Conservation (phyloP, 2,329 filamentous ascomycete species). For the Aspergillus sp. region DNA sequence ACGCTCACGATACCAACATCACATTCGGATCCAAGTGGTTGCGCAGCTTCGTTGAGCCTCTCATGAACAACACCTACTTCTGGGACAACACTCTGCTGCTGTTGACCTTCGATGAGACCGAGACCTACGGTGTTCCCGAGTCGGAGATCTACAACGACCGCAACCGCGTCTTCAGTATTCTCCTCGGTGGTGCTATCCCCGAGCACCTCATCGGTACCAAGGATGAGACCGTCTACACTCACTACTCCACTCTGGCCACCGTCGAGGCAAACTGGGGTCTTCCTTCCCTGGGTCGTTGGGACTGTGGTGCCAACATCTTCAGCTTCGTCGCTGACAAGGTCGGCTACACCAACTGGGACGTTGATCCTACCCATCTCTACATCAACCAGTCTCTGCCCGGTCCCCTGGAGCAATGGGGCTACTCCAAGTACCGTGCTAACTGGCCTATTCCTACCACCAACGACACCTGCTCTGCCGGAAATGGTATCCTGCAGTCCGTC, state of each 20-base stretch:
- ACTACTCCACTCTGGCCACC: conserved; percentile 68
- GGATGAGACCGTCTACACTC: conserved; percentile 70
- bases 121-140: background rate
- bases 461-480: conserved; percentile 32
- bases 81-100: conserved; percentile 74
- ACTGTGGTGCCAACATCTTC: conserved; percentile 71
- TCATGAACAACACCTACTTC: conserved; percentile 69
- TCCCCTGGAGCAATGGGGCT: conserved; percentile 25
- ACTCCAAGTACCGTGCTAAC: conserved; percentile 23
- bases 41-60: conserved; percentile 66
- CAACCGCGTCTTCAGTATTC: conserved; percentile 69
- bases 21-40: conserved; percentile 72
- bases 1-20: conserved; percentile 73
- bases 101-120: conserved; percentile 71
- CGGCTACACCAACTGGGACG: conserved; percentile 51
- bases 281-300: conserved; percentile 69
- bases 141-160: conserved; percentile 65
- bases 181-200: conserved; percentile 74
- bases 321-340: conserved; percentile 61
- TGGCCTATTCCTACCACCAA: conserved; percentile 33
- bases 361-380: conserved; percentile 45
- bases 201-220: conserved; percentile 62
- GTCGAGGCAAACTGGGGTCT: conserved; percentile 69
- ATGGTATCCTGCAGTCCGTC: conserved; percentile 32
- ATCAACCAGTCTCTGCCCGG: conserved; percentile 59